phyloP scores from a whole-genome alignment of 129 eudicot species.

The Saposhnikovia divaricata region DNA sequence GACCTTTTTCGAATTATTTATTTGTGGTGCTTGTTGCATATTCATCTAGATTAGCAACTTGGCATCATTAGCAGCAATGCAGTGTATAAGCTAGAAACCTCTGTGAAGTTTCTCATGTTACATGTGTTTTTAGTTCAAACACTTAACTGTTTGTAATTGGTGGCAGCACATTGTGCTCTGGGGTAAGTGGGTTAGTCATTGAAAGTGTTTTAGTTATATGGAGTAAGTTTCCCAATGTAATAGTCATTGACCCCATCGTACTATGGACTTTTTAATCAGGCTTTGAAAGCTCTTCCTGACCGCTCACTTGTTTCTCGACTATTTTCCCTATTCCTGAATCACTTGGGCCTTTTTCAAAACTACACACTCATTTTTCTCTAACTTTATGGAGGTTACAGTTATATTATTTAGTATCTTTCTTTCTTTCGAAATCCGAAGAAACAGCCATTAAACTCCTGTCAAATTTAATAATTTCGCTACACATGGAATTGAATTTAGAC shows the following conservation, averaged over 20 bases:
- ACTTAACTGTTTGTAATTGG: background rate
- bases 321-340: background rate
- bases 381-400: background rate
- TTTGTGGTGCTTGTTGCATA: background rate
- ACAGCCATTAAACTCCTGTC: background rate
- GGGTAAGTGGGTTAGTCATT: background rate
- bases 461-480: background rate
- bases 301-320: background rate
- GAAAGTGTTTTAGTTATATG: background rate
- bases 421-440: background rate
- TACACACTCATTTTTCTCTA: background rate
- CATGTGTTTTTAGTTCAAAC: constrained; percentile 5
- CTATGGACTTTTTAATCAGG: background rate
- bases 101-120: background rate
- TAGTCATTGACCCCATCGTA: background rate
- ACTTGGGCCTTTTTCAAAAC: background rate
- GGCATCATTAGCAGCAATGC: background rate
- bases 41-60: constrained; percentile 5
- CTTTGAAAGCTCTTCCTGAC: background rate
- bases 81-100: background rate
- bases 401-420: too few species aligned
- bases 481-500: background rate
- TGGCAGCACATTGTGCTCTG: background rate
- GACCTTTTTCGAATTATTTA: background rate
- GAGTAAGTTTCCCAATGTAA: background rate